Evolutionary conservation across 495 filamentous ascomycete genomes (phyloP).

Genomic region (Penicillium fimorum): DNA sequence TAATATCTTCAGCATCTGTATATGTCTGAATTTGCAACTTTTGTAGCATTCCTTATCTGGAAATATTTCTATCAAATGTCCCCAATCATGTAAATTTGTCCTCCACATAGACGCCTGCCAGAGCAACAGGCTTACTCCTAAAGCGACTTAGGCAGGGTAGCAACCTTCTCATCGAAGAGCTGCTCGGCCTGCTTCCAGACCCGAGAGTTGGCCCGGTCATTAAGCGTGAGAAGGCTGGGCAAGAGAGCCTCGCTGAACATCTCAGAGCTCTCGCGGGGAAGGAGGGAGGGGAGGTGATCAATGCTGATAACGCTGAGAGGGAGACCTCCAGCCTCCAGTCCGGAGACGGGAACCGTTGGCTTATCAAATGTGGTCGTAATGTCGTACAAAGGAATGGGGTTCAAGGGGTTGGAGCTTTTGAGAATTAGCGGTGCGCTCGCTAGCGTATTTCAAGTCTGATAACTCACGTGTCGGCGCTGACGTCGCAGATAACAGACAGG

Average conservation of each 20-base stretch:
- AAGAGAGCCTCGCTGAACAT: slow-evolving; percentile 78
- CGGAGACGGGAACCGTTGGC: slow-evolving; percentile 73
- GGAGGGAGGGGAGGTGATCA: slow-evolving; percentile 84
- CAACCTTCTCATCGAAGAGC: slow-evolving; percentile 82
- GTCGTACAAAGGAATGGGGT: slow-evolving; percentile 81
- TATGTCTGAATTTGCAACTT: slow-evolving; percentile 16
- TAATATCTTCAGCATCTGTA: neutral
- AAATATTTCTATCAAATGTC: slow-evolving; percentile 21
- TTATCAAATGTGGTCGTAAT: slow-evolving; percentile 78
- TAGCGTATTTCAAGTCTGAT: neutral
- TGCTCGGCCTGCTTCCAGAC: slow-evolving; percentile 85
- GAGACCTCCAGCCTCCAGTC: slow-evolving; percentile 52
- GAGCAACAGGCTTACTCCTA: slow-evolving; percentile 15
- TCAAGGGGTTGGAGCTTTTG: slow-evolving; percentile 63
- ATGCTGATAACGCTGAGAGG: slow-evolving; percentile 78
- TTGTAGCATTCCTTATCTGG: slow-evolving; percentile 16
- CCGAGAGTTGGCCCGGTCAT: slow-evolving; percentile 64
- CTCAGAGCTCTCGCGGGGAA: slow-evolving; percentile 85
- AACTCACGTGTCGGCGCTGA: slow-evolving; percentile 64
- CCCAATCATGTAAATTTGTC: slow-evolving; percentile 19
- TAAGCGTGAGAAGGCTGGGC: slow-evolving; percentile 74
- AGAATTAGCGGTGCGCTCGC: neutral
- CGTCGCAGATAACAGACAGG: slow-evolving; percentile 85
- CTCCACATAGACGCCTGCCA: neutral
- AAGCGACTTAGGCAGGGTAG: slow-evolving; percentile 56